Conservation (phyloP, 2,329 filamentous ascomycete genomes). For the Cladophialophora chaetospira region DNA sequence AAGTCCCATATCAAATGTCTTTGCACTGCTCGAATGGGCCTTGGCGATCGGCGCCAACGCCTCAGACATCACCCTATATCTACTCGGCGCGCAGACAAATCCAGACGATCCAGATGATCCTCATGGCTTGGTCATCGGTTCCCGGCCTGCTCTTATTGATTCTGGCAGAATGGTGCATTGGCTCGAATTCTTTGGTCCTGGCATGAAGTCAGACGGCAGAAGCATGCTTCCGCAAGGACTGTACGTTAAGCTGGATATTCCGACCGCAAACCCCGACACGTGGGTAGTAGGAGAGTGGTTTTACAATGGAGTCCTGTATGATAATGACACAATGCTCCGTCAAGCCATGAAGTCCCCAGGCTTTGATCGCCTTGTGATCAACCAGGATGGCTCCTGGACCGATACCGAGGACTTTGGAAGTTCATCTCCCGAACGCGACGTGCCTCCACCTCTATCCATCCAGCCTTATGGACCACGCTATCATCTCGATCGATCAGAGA, state of each 20-base stretch:
- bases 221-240: conserved; percentile 28
- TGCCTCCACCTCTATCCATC: conserved; percentile 35
- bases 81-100: conserved; percentile 30
- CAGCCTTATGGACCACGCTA: conserved; percentile 45
- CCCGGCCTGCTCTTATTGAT: conserved; percentile 22
- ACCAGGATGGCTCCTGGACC: conserved; percentile 33
- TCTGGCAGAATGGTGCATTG: conserved; percentile 36
- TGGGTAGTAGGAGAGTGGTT: conserved; percentile 58
- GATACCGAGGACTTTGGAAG: conserved; percentile 18
- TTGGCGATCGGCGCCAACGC: conserved; percentile 28
- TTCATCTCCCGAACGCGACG: conserved; percentile 17
- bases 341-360: conserved; percentile 38
- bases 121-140: conserved; percentile 20
- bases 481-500: conserved; percentile 47
- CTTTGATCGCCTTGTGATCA: conserved; percentile 26
- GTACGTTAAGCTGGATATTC: conserved; percentile 49
- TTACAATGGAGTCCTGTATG: conserved; percentile 58
- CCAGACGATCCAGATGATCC: conserved; percentile 25
- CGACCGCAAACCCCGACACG: conserved; percentile 52
- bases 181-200: conserved; percentile 25
- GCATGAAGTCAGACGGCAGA: conserved; percentile 22
- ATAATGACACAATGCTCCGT: conserved; percentile 52
- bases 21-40: conserved; percentile 33
- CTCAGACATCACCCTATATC: conserved; percentile 33
- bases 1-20: conserved; percentile 35